Percentiles rank a stretch among this genome's conserved stretches.
phyloP scores from a whole-genome alignment of 257 asterid genomes.

The Gentiana straminea region DNA sequence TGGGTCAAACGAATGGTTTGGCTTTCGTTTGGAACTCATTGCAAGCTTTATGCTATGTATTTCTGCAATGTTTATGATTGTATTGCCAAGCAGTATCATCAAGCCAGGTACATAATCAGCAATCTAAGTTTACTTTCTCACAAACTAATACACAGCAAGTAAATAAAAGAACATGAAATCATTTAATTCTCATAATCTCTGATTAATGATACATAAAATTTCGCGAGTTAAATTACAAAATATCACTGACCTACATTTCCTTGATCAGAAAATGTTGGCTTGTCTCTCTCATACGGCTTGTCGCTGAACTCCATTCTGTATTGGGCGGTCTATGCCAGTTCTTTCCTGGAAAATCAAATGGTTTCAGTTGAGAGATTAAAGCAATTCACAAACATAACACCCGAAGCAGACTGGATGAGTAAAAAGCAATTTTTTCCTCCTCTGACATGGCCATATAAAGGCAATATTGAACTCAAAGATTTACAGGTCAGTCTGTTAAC shows the following conservation, averaged over 20 bases:
- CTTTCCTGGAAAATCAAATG: slow-evolving; percentile 85
- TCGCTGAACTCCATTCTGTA: slow-evolving; percentile 67
- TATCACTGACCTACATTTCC: slow-evolving; percentile 7
- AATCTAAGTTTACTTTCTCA: no score
- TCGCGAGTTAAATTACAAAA: no score
- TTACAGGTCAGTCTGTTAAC: slow-evolving; percentile 34
- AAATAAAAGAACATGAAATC: no score
- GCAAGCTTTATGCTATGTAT: slow-evolving; percentile 78
- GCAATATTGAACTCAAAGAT: slow-evolving; percentile 56
- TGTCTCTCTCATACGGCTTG: slow-evolving; percentile 81
- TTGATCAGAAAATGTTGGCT: slow-evolving; percentile 74
- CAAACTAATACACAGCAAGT: no score
- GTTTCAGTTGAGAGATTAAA: slow-evolving; percentile 95
- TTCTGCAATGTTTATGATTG: slow-evolving; percentile 72
- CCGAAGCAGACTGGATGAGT: slow-evolving; percentile 87
- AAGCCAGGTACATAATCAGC: slow-evolving; percentile 51
- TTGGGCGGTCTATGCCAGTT: slow-evolving; percentile 58
- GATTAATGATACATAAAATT: no score
- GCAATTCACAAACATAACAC: slow-evolving; percentile 64
- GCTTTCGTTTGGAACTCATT: slow-evolving; percentile 72
- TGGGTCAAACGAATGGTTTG: slow-evolving; percentile 95
- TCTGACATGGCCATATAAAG: slow-evolving; percentile 61
- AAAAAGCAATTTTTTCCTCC: slow-evolving; percentile 47
- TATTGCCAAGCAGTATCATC: slow-evolving; percentile 85
- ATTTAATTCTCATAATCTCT: no score